Base-by-base conservation (phyloP, 148 eudicot genomes). In the Rhododendron ferrugineum region DNA sequence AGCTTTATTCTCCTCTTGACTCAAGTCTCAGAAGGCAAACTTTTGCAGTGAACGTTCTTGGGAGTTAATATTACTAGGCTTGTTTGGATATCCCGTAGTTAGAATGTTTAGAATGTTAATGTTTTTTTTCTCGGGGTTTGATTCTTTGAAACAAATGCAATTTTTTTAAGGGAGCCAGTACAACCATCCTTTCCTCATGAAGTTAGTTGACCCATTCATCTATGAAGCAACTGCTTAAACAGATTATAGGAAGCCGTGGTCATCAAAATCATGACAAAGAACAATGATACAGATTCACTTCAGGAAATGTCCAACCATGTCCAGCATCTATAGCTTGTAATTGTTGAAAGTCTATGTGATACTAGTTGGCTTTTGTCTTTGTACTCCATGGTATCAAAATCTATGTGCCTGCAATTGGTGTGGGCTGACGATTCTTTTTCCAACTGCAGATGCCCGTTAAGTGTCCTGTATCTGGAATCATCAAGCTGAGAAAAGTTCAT, bases 381-480 rank as follows among this genome's bases (percentile, higher is more conserved):
- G 46, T 46, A 7, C 36, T 82, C 36, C 46, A 22, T 11, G 14
- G 16, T 78, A 44, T 46, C 40, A 58, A 36, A 36, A 58, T 36
- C 10, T 68, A 5, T 18, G 36, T 5, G 66, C 62, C 23, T 11
- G 37, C 22, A 20, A 37, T 23, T 83, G 75, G 64, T 22, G 66
- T 62, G 30, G 56, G 22, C 75, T 79, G 88, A 78, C 3, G 23
- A 20, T 44, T 72, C 3, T 72, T 64, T 68, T 76, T 37, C 20
- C 47, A 37, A 79, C 37, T 86, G 32, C 92, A 96, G 99, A 93
- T 94, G 94, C 97, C 95, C 44, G 87, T 93, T 26, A 93, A 87
- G 83, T 95, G 99, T 86, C 99, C 99, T 62, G 79, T 95, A 83
- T 91, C 93, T 79, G 89, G 91, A 84, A 89, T 96, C 72, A 70